phyloP scores from a whole-genome alignment of 208 protist species.

The Histomonas meleagridis region DNA sequence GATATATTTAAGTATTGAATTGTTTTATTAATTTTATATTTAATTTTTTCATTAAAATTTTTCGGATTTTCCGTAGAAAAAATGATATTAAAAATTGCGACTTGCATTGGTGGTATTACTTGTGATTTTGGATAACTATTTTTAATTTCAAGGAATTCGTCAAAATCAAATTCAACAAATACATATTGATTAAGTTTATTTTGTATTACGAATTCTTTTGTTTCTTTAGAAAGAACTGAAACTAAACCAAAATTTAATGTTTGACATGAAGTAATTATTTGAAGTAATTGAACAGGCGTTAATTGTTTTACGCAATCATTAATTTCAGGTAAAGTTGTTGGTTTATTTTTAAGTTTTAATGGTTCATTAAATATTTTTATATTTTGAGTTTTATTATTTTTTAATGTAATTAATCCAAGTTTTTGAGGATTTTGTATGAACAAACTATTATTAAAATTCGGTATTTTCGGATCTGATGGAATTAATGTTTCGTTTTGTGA shows the following conservation, averaged over 20 bases:
- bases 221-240: neutral
- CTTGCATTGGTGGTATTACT: slow-evolving; percentile 17
- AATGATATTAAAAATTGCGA: neutral
- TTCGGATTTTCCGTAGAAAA: neutral
- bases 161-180: slow-evolving; percentile 16
- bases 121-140: neutral
- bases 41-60: neutral
- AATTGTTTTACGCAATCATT: neutral
- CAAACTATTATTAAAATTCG: neutral
- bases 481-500: neutral
- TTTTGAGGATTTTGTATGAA: neutral
- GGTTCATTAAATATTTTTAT: neutral
- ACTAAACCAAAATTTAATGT: neutral
- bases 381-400: neutral
- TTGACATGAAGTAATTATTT: neutral
- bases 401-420: neutral
- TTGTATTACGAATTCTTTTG: neutral
- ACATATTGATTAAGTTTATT: slow-evolving; percentile 4
- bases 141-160: neutral
- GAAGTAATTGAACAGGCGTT: neutral
- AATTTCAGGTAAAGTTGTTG: slow-evolving; percentile 21
- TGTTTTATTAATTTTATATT: neutral
- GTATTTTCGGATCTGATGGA: neutral
- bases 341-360: neutral
- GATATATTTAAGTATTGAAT: neutral